Evolutionary conservation across 345 rosid species (phyloP).

Genomic region (Gossypium raimondii): DNA sequence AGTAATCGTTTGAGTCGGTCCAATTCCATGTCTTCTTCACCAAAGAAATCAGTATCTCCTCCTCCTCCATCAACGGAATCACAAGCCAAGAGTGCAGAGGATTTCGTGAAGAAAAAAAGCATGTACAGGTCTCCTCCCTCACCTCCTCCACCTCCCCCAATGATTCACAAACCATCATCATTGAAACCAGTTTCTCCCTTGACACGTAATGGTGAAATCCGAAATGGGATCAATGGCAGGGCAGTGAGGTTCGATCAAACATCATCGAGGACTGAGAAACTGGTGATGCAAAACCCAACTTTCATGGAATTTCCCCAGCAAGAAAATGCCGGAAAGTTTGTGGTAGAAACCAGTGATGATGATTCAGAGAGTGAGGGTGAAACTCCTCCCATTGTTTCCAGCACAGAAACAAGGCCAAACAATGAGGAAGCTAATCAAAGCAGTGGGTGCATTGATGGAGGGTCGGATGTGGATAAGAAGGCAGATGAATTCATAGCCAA

Average conservation of each 20-base stretch:
- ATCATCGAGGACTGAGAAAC: conserved; percentile 20
- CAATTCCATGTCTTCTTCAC: conserved; percentile 33
- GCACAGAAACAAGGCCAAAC: conserved; percentile 1
- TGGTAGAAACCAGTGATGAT: conserved; percentile 28
- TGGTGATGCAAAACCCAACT: conserved; percentile 22
- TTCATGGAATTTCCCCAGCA: conserved; percentile 31
- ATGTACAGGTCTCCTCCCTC: background rate
- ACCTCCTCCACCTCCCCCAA: background rate
- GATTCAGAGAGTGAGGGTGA: conserved; percentile 31
- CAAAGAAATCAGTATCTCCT: conserved; percentile 37
- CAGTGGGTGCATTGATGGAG: conserved; percentile 33
- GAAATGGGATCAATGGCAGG: conserved; percentile 16
- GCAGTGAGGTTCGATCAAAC: conserved; percentile 23
- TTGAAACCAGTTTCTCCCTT: background rate
- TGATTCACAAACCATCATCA: background rate
- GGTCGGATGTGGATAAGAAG: conserved; percentile 88
- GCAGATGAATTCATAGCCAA: conserved; percentile 98
- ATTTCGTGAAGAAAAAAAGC: background rate
- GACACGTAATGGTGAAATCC: conserved; percentile 9
- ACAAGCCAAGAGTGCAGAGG: conserved; percentile 44
- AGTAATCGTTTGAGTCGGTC: conserved; percentile 25
- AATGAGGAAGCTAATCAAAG: conserved; percentile 27
- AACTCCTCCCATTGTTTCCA: conserved; percentile 6
- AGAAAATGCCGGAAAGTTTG: conserved; percentile 30
- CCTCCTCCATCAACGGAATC: conserved; percentile 35